phyloP scores from a whole-genome alignment of 805 yeast species.

The Ogataea saltuana region DNA sequence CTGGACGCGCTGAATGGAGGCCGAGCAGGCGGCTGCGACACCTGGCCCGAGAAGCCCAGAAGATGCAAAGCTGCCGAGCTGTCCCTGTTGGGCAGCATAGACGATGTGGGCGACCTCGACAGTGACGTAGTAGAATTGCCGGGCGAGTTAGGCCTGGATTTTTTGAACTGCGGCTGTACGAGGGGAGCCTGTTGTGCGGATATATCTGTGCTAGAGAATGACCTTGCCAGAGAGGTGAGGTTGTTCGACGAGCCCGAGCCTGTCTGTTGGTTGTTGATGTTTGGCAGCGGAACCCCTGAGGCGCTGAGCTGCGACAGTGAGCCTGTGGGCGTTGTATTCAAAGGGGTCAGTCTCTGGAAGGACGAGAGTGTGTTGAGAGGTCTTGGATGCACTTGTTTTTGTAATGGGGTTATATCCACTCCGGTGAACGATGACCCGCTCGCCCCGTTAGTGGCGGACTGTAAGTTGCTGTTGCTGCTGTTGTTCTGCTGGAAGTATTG shows the following conservation, averaged over 20 bases:
- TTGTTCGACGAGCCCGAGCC: constrained; percentile 13
- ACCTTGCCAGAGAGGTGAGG: constrained; percentile 23
- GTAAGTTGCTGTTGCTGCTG: constrained; percentile 38
- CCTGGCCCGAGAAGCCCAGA: constrained; percentile 27
- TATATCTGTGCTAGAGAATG: constrained; percentile 46
- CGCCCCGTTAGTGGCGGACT: constrained; percentile 30
- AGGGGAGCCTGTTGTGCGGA: constrained; percentile 13
- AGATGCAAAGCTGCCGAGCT: constrained; percentile 35
- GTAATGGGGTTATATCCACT: constrained; percentile 22
- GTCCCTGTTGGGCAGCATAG: constrained; percentile 25
- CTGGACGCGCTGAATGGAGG: constrained; percentile 5
- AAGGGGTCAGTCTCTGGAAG: constrained; percentile 49
- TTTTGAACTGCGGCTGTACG: constrained; percentile 43
- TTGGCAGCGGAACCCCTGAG: constrained; percentile 10
- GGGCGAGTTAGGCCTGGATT: constrained; percentile 54
- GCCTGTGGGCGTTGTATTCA: constrained; percentile 24
- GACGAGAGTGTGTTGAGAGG: constrained; percentile 41
- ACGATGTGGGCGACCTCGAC: constrained; percentile 28
- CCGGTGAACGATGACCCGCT: constrained; percentile 36
- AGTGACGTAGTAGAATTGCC: constrained; percentile 23
- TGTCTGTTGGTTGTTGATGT: constrained; percentile 9
- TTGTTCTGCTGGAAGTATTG: constrained; percentile 43
- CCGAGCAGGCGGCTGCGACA: constrained; percentile 10
- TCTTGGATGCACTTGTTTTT: constrained; percentile 22
- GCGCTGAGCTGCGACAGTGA: constrained; percentile 18